Conservation (phyloP, 495 filamentous ascomycete genomes). For the Aspergillus olivimuriae region DNA sequence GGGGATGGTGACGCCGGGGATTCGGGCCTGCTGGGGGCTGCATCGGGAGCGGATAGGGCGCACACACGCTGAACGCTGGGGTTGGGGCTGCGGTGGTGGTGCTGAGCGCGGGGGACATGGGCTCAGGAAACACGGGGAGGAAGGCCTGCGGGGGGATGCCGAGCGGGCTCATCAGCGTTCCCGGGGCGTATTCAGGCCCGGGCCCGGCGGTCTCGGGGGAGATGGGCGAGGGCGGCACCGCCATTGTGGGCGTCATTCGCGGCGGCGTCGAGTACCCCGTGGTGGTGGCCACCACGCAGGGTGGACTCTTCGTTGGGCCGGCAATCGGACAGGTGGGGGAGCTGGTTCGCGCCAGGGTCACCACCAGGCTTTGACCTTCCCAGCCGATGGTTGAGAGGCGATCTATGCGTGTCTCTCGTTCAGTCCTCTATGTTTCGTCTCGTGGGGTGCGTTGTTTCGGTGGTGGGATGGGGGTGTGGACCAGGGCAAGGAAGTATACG, state of each 20-base stretch:
- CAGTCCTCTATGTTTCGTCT: neutral
- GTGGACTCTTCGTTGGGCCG: constrained; percentile 37
- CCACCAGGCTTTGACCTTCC: constrained; percentile 40
- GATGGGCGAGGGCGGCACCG: constrained; percentile 33
- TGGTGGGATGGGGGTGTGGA: neutral
- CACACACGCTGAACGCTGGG: neutral
- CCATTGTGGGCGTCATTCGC: constrained; percentile 20
- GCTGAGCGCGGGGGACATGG: too few relatives aligned
- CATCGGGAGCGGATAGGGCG: constrained; percentile 1
- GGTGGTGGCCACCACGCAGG: constrained; percentile 20
- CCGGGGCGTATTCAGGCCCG: too few relatives aligned
- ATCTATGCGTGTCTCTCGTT: constrained; percentile 20
- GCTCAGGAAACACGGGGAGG: too few relatives aligned
- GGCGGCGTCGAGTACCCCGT: constrained; percentile 35
- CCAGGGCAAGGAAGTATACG: constrained; percentile 5
- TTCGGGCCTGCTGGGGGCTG: constrained; percentile 6
- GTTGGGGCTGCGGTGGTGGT: constrained; percentile 9
- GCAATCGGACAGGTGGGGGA: constrained; percentile 39
- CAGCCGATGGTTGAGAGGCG: constrained; percentile 39
- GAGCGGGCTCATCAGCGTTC: neutral
- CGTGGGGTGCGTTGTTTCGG: neutral
- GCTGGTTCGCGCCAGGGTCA: constrained; percentile 38
- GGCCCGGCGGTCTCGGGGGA: too few relatives aligned
- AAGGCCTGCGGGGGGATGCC: neutral
- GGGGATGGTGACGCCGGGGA: constrained; percentile 2